These are phyloP conservation scores for Amphibolis antarctica DNA, from an alignment of 106 monocot genomes.

Conservation along the genomic window DNA sequence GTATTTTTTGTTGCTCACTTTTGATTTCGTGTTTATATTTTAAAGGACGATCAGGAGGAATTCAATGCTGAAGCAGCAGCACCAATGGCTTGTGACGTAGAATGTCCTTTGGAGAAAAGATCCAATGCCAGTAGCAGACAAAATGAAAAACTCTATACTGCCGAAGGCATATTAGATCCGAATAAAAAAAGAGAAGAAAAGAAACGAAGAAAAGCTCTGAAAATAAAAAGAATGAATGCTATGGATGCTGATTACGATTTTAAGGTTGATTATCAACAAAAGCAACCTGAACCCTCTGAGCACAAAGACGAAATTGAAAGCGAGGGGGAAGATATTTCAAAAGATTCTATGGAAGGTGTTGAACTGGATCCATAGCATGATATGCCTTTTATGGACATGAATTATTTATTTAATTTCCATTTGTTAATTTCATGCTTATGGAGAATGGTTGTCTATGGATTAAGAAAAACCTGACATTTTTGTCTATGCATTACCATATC, in stretches of 20 bases:
- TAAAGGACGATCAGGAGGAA: constrained; percentile 24
- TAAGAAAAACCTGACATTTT: too few species aligned
- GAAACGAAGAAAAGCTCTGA: constrained; percentile 49
- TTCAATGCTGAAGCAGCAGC: constrained; percentile 20
- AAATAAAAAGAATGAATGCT: constrained; percentile 18
- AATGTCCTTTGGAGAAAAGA: constrained; percentile 16
- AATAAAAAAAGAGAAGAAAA: constrained; percentile 54
- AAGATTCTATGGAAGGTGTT: constrained; percentile 47
- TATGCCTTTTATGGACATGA: too few species aligned
- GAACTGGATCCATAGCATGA: constrained; percentile 33
- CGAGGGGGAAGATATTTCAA: constrained; percentile 17
- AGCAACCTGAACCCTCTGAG: constrained; percentile 10
- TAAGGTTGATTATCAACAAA: constrained; percentile 63
- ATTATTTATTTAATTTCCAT: too few species aligned
- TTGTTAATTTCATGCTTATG: too few species aligned
- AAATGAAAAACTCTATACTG: constrained; percentile 60
- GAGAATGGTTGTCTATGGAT: too few species aligned
- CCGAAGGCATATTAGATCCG: constrained; percentile 84
- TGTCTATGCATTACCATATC: too few species aligned
- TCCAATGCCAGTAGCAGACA: constrained; percentile 22
- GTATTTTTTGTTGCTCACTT: not conserved
- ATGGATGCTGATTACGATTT: constrained; percentile 95
- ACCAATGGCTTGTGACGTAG: constrained; percentile 29
- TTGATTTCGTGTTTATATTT: not conserved
- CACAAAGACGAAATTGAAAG: constrained; percentile 4